A percentile compares a stretch with the other conserved stretches of the same genome.
Conservation (phyloP, 352 stramenopile species). For the Phytophthora pinifolia region DNA sequence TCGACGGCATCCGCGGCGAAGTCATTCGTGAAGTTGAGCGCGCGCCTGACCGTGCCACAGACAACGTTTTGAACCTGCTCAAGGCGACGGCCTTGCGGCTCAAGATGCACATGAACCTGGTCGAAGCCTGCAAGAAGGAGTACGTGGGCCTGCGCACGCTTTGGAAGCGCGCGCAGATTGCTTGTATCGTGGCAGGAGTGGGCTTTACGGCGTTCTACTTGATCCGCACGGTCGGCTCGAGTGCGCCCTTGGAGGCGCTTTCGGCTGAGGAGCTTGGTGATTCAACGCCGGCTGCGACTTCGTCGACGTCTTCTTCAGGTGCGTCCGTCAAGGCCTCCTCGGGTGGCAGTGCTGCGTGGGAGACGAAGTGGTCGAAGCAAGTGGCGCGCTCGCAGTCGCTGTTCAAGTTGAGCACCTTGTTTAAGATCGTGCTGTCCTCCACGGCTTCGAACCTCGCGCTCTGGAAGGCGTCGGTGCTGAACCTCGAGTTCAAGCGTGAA, state of each 20-base stretch:
- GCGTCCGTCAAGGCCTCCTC: conserved; percentile 13
- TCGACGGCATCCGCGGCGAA: conserved; percentile 82
- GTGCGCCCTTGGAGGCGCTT: conserved; percentile 29
- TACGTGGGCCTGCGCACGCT: conserved; percentile 71
- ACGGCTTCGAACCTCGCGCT: conserved; percentile 64
- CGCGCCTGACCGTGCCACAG: conserved; percentile 77
- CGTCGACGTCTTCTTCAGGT: conserved; percentile 1
- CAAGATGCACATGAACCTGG: conserved; percentile 84
- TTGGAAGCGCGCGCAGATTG: conserved; percentile 75
- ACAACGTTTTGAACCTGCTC: conserved; percentile 82
- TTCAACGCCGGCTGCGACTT: conserved; percentile 1
- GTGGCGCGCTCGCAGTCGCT: conserved; percentile 64
- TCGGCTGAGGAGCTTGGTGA: conserved; percentile 25
- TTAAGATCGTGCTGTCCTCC: conserved; percentile 73
- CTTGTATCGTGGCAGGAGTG: conserved; percentile 54
- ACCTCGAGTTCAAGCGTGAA: conserved; percentile 68
- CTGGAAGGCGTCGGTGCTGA: conserved; percentile 68
- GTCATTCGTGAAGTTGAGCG: conserved; percentile 84
- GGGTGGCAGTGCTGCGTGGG: conserved; percentile 42
- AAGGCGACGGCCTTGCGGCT: conserved; percentile 76
- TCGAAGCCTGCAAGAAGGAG: conserved; percentile 79
- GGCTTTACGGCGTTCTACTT: conserved; percentile 75
- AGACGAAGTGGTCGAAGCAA: conserved; percentile 79
- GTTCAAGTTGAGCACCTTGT: conserved; percentile 71
- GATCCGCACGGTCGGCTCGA: conserved; percentile 61